Percentiles rank a stretch among this genome's conserved stretches.
Evolutionary conservation across 176 grass and related monocot species (phyloP).

Genomic region (Tuctoria greenei): DNA sequence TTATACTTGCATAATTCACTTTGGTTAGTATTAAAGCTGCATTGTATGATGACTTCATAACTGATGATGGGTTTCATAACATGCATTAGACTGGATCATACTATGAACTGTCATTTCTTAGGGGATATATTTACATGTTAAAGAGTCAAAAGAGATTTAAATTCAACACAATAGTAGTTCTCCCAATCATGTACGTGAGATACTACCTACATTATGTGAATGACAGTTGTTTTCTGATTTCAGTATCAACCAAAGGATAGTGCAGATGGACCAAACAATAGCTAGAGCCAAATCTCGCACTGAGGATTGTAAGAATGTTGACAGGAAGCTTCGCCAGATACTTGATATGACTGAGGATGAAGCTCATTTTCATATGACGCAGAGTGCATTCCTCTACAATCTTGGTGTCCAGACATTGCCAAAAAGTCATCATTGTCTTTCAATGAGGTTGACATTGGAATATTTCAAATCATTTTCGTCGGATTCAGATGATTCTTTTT

Average conservation of each 20-base stretch:
- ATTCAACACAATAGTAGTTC: background rate
- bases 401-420: slow-evolving; percentile 78
- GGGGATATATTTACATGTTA: background rate
- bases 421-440: slow-evolving; percentile 87
- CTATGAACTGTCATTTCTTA: background rate
- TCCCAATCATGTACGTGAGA: background rate
- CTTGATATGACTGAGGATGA: slow-evolving; percentile 91
- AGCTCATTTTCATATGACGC: slow-evolving; percentile 86
- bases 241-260: slow-evolving; percentile 70
- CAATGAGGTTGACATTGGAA: slow-evolving; percentile 91
- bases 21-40: slow-evolving; percentile 24
- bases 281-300: slow-evolving; percentile 57
- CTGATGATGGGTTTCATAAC: background rate
- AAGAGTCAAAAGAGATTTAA: slow-evolving; percentile 5
- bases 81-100: background rate
- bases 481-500: slow-evolving; percentile 42
- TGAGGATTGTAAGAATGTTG: slow-evolving; percentile 79
- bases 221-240: slow-evolving; percentile 34
- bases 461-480: slow-evolving; percentile 61
- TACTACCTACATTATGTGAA: slow-evolving; percentile 26
- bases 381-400: slow-evolving; percentile 88
- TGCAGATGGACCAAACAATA: slow-evolving; percentile 69
- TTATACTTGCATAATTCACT: slow-evolving; percentile 6
- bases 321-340: slow-evolving; percentile 87
- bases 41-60: background rate